Conservation (phyloP, 768 basidiomycete species). For the Rhodotorula paludigena region DNA sequence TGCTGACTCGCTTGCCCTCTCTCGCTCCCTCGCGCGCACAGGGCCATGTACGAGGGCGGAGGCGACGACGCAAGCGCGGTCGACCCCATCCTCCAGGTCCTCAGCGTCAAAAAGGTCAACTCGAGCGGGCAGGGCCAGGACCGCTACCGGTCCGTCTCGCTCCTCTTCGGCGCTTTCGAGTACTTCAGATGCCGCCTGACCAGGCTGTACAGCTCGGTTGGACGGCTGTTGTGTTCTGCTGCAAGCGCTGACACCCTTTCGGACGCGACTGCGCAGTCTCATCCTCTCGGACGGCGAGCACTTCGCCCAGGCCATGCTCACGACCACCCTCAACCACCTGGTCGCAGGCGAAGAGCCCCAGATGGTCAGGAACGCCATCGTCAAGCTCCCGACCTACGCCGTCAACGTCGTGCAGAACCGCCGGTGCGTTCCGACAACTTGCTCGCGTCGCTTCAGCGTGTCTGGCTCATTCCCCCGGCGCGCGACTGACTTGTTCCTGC, state of each 20-base stretch:
- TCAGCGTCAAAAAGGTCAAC: slow-evolving; percentile 73
- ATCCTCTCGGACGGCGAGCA: slow-evolving; percentile 84
- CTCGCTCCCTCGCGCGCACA: neutral
- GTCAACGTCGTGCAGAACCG: slow-evolving; percentile 79
- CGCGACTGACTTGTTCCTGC: neutral
- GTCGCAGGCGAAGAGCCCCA: slow-evolving; percentile 56
- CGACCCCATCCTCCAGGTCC: slow-evolving; percentile 64
- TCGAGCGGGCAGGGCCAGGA: slow-evolving; percentile 48
- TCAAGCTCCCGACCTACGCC: slow-evolving; percentile 67
- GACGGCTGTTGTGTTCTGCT: too few species aligned
- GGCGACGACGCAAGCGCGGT: slow-evolving; percentile 3
- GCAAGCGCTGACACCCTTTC: slow-evolving; percentile 51
- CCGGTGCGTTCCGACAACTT: slow-evolving; percentile 55
- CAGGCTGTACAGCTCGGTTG: too few species aligned
- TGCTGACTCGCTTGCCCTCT: slow-evolving; percentile 3
- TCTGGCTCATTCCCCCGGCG: too few species aligned
- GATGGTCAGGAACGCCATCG: slow-evolving; percentile 64
- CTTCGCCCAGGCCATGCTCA: slow-evolving; percentile 89
- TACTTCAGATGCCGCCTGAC: too few species aligned
- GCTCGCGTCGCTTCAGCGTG: slow-evolving; percentile 17
- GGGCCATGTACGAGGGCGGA: slow-evolving; percentile 16
- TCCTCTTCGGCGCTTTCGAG: slow-evolving; percentile 6
- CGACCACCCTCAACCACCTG: slow-evolving; percentile 77
- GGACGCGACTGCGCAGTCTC: slow-evolving; percentile 56
- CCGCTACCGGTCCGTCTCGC: slow-evolving; percentile 47